Conservation (phyloP, 371 early-diverging fungal species). For the Syncephalastrum monosporum region DNA sequence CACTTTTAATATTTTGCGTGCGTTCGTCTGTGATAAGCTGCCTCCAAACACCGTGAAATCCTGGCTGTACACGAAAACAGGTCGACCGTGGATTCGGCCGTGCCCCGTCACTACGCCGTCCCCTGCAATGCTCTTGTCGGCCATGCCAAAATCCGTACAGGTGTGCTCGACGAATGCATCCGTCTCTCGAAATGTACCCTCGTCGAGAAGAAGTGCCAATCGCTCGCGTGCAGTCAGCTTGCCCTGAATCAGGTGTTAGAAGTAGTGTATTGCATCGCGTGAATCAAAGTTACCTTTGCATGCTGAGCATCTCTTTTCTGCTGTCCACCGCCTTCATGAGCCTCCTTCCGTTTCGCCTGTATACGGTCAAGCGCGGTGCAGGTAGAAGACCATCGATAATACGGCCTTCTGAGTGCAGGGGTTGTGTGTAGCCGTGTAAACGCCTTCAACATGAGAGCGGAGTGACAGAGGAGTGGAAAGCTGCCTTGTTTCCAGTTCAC, state of each 20-base stretch:
- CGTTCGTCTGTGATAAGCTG: slow-evolving; percentile 85
- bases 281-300: slow-evolving; percentile 61
- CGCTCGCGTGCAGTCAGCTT: slow-evolving; percentile 97
- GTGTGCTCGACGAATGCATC: slow-evolving; percentile 95
- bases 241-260: slow-evolving; percentile 56
- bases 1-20: slow-evolving; percentile 92
- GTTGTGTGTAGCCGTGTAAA: too few species aligned
- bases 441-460: too few species aligned
- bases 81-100: slow-evolving; percentile 91
- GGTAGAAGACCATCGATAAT: slow-evolving; percentile 3
- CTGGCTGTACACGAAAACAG: slow-evolving; percentile 91
- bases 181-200: slow-evolving; percentile 88
- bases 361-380: slow-evolving; percentile 25
- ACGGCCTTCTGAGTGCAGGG: too few species aligned
- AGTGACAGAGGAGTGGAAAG: too few species aligned
- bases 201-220: slow-evolving; percentile 82
- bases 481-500: too few species aligned
- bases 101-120: slow-evolving; percentile 97
- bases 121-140: slow-evolving; percentile 72
- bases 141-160: slow-evolving; percentile 93
- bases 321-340: slow-evolving; percentile 82
- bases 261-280: neutral
- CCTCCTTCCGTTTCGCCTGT: slow-evolving; percentile 73
- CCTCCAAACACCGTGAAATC: slow-evolving; percentile 97
- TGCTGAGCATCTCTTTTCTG: slow-evolving; percentile 88